Base-by-base conservation (phyloP, 768 basidiomycete genomes). In the Rhizopogon sp. region DNA sequence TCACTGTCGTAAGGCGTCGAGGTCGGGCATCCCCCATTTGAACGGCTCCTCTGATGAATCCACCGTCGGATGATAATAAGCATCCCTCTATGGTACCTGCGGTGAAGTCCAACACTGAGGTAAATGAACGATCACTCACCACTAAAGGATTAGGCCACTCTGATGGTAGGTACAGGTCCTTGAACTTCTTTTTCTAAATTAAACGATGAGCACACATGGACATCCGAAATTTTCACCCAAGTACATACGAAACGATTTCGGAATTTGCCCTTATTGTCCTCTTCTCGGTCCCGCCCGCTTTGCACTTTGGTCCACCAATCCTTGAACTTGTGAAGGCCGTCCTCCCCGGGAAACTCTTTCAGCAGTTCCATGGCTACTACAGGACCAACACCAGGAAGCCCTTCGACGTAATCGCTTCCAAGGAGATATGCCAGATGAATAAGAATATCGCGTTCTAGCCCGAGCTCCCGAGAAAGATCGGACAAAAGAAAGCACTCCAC, bases 261-360 rank as follows among this genome's bases (percentile, higher is more conserved):
- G 74, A 96, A 98, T 63, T 83, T 82, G 14, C 88, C 85, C 41
- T 78, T 75, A 59, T 73, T 91, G 52, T 94, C 91, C 17, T 78
- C 77, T n/a, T 77, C 75, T 55, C 72, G 83, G 68, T 99, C 97
- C 66, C 84, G 84, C 5, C 97, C 97, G 47, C 78, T 84, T 65
- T 99, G 96, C 13, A 99, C 94, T 65, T 82, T 90, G 51, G 73
- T 69, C 97, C 97, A 99, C 97, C 97, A 99, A 43, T 87, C 82
- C 64, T 82, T 89, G 76, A 99, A 99, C 59, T 85, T 80, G 57
- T 87, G 83, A 56, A 98, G 74, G 3, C 93, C 90, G 62, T 88
- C 81, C 47, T 85, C 76, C 1, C 92, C 95, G 0, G 92, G 85
- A 66, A 99, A 99, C 67, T 98, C 95, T 59, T 86, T 88, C 64